Evolutionary conservation across 257 asterid species (phyloP).

Genomic region (Nicotiana attenuata): DNA sequence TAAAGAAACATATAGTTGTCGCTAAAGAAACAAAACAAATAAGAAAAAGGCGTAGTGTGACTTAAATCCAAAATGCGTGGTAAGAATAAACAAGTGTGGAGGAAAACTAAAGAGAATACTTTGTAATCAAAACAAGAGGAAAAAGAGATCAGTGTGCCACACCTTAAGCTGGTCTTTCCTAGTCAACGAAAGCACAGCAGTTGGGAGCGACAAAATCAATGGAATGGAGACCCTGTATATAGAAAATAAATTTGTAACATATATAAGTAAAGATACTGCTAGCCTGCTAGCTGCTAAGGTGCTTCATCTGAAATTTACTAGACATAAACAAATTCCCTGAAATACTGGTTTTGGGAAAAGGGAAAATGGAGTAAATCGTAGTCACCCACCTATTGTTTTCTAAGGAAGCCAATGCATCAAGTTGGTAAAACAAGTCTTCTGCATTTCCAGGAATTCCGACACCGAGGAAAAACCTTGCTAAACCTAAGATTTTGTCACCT

Average conservation of each 20-base stretch:
- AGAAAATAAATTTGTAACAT: slow-evolving; percentile 16
- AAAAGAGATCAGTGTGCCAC: slow-evolving; percentile 11
- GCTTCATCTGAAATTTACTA: neutral
- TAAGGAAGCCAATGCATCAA: slow-evolving; percentile 71
- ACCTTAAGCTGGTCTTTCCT: slow-evolving; percentile 87
- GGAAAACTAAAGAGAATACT: neutral
- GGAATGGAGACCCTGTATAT: slow-evolving; percentile 72
- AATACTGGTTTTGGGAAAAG: neutral
- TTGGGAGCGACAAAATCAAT: slow-evolving; percentile 75
- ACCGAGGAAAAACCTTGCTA: slow-evolving; percentile 84
- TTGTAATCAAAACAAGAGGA: neutral
- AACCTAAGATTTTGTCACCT: slow-evolving; percentile 75
- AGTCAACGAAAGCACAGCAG: slow-evolving; percentile 73
- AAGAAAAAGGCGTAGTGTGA: neutral
- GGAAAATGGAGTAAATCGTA: neutral
- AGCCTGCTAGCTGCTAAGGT: neutral
- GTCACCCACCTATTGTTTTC: slow-evolving; percentile 55
- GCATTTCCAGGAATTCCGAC: slow-evolving; percentile 78
- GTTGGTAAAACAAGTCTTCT: slow-evolving; percentile 77
- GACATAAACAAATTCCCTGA: neutral
- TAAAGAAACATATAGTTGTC: neutral
- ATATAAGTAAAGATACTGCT: neutral
- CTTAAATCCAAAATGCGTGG: neutral
- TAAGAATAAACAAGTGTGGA: neutral
- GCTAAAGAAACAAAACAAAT: neutral